These are phyloP conservation scores for Blastobotrys indianensis DNA, from an alignment of 1,139 yeast species.

Conservation along the genomic window DNA sequence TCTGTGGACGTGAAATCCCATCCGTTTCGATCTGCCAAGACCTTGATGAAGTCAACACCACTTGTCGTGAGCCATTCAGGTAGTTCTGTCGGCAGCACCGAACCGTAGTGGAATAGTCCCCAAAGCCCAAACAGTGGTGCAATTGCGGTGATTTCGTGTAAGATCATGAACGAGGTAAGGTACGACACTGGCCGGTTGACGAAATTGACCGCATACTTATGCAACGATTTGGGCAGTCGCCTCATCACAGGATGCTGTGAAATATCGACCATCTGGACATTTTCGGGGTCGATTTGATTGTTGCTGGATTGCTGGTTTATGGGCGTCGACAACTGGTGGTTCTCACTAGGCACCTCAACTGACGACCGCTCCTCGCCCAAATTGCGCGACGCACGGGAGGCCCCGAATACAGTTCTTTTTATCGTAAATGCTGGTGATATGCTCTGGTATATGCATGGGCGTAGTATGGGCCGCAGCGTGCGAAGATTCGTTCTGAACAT, in stretches of 20 bases:
- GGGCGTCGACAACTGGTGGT: neutral
- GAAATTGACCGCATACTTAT: conserved; percentile 46
- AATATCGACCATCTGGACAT: conserved; percentile 9
- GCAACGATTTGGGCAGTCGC: conserved; percentile 42
- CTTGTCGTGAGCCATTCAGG: conserved; percentile 63
- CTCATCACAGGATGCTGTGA: conserved; percentile 13
- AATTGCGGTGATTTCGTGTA: conserved; percentile 85
- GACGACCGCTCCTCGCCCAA: neutral
- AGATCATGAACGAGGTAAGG: conserved; percentile 62
- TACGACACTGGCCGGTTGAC: conserved; percentile 62
- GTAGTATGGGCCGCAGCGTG: too few relatives aligned
- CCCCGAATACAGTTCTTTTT: conserved; percentile 5
- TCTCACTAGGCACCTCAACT: neutral
- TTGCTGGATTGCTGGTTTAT: neutral
- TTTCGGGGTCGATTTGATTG: neutral
- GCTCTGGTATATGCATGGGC: too few relatives aligned
- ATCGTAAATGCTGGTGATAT: too few relatives aligned
- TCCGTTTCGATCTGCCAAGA: conserved; percentile 35
- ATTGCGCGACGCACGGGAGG: conserved; percentile 2
- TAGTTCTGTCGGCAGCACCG: conserved; percentile 44
- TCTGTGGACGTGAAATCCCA: conserved; percentile 37
- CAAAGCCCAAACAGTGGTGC: conserved; percentile 72
- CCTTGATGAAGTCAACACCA: conserved; percentile 56
- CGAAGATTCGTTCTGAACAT: too few relatives aligned
- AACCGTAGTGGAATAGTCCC: conserved; percentile 60